These are phyloP conservation scores for Paramecium tetraurelia DNA, from an alignment of 73 alveolate species.

Conservation along the genomic window DNA sequence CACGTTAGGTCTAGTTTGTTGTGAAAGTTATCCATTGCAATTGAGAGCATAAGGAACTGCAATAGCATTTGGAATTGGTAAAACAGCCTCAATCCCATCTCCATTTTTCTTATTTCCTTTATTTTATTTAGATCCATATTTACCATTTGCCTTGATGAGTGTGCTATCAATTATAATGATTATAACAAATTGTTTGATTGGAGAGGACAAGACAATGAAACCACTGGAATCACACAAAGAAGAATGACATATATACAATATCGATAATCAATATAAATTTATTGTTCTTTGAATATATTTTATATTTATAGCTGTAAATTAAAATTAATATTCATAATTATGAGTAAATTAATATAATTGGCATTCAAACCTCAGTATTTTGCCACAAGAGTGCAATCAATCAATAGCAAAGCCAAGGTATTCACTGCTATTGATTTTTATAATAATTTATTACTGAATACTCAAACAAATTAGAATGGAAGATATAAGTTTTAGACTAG, in stretches of 20 bases:
- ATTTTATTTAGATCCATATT: background rate
- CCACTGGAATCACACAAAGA: background rate
- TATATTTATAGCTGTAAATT: background rate
- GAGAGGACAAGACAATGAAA: too few relatives aligned
- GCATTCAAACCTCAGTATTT: background rate
- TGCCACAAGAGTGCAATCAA: background rate
- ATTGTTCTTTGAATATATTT: background rate
- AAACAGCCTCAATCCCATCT: background rate
- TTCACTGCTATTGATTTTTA: background rate
- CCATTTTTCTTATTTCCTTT: conserved; percentile 31
- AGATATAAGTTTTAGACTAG: background rate
- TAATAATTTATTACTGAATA: background rate
- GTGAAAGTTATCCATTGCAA: conserved; percentile 8
- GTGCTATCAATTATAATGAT: too few relatives aligned
- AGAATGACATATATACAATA: background rate
- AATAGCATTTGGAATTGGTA: conserved; percentile 7
- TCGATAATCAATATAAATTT: background rate
- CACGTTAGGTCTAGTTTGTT: background rate
- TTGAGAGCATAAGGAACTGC: conserved; percentile 27
- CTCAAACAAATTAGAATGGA: background rate
- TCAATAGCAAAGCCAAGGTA: background rate
- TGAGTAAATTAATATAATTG: background rate
- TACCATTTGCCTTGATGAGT: background rate
- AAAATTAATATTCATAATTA: background rate
- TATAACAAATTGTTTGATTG: too few relatives aligned